phyloP scores from a whole-genome alignment of 306 rosid species.

The Parietaria judaica region DNA sequence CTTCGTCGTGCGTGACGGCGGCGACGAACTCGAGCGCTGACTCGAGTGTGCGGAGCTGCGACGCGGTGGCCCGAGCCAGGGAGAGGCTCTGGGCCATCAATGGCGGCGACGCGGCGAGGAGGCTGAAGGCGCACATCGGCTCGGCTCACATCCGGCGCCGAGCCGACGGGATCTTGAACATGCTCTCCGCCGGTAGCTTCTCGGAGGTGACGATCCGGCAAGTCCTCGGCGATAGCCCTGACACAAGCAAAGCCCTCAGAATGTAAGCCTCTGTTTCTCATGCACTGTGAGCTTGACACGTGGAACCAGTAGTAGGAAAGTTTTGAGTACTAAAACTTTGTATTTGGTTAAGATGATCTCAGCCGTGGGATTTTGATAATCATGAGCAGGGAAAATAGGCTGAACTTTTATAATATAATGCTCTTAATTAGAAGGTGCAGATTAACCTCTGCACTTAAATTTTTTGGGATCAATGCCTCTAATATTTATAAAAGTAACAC shows the following conservation, averaged over 20 bases:
- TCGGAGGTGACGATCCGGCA: conserved; percentile 77
- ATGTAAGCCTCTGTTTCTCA: conserved; percentile 33
- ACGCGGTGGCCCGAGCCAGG: conserved; percentile 22
- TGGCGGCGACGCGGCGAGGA: conserved; percentile 12
- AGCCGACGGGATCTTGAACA: conserved; percentile 59
- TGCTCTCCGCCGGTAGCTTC: conserved; percentile 50
- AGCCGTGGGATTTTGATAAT: not conserved
- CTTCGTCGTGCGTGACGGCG: conserved; percentile 55
- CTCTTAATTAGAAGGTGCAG: too few species aligned
- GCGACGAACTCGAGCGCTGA: conserved; percentile 31
- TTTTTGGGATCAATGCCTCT: too few species aligned
- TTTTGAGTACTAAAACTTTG: too few species aligned
- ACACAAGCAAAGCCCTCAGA: conserved; percentile 96
- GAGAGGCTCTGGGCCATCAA: conserved; percentile 7
- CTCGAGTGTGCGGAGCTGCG: conserved; percentile 46
- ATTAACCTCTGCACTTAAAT: too few species aligned
- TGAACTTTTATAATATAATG: too few species aligned
- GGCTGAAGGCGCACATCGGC: conserved; percentile 14
- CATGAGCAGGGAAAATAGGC: not conserved
- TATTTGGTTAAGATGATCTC: too few species aligned
- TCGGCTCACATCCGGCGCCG: conserved; percentile 47
- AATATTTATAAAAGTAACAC: too few species aligned
- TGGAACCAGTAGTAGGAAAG: not conserved
- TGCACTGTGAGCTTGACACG: conserved; percentile 1
- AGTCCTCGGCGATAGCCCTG: conserved; percentile 83